Percentiles rank a stretch among this genome's conserved stretches.
These are phyloP conservation scores for Casuarina equisetifolia DNA, from an alignment of 306 rosid species.

Conservation along the genomic window DNA sequence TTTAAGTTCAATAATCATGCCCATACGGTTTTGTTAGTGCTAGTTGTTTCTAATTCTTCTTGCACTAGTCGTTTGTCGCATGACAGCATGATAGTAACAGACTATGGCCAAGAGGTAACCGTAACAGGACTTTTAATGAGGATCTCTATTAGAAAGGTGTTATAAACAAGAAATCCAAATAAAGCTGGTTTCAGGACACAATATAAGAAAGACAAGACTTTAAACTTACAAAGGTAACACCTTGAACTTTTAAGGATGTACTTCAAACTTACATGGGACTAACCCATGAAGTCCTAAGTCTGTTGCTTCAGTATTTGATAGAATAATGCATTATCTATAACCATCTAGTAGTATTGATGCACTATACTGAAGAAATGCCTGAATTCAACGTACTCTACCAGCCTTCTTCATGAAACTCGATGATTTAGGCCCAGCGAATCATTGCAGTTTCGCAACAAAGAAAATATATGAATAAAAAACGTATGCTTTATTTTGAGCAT, in stretches of 20 bases:
- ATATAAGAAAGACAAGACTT: not conserved
- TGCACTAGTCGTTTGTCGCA: not conserved
- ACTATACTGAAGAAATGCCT: constrained; percentile 22
- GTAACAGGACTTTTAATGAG: not conserved
- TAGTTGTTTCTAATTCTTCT: not conserved
- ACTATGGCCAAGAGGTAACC: not conserved
- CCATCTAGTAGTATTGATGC: constrained; percentile 39
- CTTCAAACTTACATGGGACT: not conserved
- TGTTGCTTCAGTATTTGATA: too few relatives aligned
- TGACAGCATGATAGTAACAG: not conserved
- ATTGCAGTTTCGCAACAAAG: not conserved
- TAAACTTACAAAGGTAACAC: not conserved
- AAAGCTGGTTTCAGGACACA: not conserved
- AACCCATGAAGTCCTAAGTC: constrained; percentile 8
- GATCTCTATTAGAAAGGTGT: constrained; percentile 27
- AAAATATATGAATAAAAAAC: not conserved
- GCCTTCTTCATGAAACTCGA: not conserved
- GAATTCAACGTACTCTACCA: not conserved
- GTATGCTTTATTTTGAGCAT: not conserved
- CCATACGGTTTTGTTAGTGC: not conserved
- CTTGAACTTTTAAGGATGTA: not conserved
- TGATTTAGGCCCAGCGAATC: not conserved
- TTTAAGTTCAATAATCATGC: not conserved
- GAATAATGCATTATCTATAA: constrained; percentile 30
- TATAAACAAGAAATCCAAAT: constrained; percentile 5